phyloP scores from a whole-genome alignment of 2,329 filamentous ascomycete genomes.

The Beauveria caledonica region DNA sequence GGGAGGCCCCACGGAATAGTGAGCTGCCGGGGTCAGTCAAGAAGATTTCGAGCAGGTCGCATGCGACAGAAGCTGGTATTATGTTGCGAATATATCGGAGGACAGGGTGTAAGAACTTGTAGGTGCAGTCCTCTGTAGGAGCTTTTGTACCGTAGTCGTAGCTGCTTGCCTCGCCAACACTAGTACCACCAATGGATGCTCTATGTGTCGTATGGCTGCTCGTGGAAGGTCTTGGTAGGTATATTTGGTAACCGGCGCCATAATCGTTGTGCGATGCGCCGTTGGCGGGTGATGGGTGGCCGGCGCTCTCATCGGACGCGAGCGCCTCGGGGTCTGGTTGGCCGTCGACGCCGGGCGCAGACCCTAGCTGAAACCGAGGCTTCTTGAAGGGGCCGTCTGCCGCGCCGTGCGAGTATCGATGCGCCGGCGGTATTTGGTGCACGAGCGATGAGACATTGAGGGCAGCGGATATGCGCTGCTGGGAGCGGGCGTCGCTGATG shows the following conservation, averaged over 20 bases:
- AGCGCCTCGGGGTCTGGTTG: constrained; percentile 17
- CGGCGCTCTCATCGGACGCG: constrained; percentile 21
- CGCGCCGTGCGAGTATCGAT: neutral
- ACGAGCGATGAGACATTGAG: constrained; percentile 18
- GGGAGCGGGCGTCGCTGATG: neutral
- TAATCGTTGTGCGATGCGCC: constrained; percentile 7
- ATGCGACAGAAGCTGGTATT: constrained; percentile 33
- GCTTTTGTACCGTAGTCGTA: constrained; percentile 20
- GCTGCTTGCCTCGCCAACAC: neutral
- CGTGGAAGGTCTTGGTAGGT: neutral
- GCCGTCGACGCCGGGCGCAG: neutral
- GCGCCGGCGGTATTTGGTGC: constrained; percentile 14
- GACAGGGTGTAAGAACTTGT: constrained; percentile 32
- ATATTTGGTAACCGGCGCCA: constrained; percentile 13
- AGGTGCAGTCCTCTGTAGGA: constrained; percentile 26
- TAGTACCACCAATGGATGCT: neutral
- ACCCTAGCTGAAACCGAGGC: neutral
- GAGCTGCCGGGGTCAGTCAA: constrained; percentile 36
- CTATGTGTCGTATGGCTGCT: neutral
- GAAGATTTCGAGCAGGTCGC: constrained; percentile 40
- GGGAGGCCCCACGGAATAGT: constrained; percentile 35
- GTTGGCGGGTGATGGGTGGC: constrained; percentile 21
- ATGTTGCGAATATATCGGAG: constrained; percentile 31
- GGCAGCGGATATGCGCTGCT: constrained; percentile 12
- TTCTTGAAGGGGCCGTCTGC: neutral